These are phyloP conservation scores for Hypoxylon sp. DNA, from an alignment of 2,329 filamentous ascomycete genomes.

Conservation along the genomic window DNA sequence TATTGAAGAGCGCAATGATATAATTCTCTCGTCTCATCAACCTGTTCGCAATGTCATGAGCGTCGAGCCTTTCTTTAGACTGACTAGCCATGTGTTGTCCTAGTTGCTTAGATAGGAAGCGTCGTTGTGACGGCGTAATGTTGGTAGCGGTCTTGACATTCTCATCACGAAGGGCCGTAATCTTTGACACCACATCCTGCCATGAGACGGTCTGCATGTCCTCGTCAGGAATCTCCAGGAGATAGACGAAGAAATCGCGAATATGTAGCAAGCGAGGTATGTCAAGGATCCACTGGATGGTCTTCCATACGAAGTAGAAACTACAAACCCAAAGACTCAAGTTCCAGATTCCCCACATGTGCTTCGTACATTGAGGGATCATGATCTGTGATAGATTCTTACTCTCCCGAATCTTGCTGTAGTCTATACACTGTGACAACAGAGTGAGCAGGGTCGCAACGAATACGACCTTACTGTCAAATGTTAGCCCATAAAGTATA, in stretches of 20 bases:
- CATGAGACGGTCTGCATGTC: constrained; percentile 96
- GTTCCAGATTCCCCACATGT: constrained; percentile 83
- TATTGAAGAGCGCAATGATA: constrained; percentile 96
- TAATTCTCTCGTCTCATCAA: constrained; percentile 98
- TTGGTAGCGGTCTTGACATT: constrained; percentile 83
- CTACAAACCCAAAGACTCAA: constrained; percentile 86
- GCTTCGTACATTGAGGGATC: constrained; percentile 80
- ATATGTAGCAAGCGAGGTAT: constrained; percentile 81
- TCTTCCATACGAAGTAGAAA: constrained; percentile 87
- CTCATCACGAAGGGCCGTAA: constrained; percentile 87
- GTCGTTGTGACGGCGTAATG: constrained; percentile 66
- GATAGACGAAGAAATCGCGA: constrained; percentile 86
- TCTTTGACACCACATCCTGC: constrained; percentile 88
- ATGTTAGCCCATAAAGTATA: constrained; percentile 39
- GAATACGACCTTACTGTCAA: constrained; percentile 81
- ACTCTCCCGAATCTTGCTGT: constrained; percentile 79
- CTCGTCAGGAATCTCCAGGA: constrained; percentile 83
- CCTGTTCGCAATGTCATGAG: constrained; percentile 96
- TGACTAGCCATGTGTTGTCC: constrained; percentile 82
- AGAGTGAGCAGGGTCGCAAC: constrained; percentile 87
- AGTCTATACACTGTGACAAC: constrained; percentile 88
- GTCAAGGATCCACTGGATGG: constrained; percentile 81
- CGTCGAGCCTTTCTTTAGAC: constrained; percentile 94
- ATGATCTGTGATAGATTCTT: constrained; percentile 67
- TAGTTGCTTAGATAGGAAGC: constrained; percentile 64